These are phyloP conservation scores for Hypoxylon lienhwacheense DNA, from an alignment of 495 filamentous ascomycete species.

Conservation along the genomic window DNA sequence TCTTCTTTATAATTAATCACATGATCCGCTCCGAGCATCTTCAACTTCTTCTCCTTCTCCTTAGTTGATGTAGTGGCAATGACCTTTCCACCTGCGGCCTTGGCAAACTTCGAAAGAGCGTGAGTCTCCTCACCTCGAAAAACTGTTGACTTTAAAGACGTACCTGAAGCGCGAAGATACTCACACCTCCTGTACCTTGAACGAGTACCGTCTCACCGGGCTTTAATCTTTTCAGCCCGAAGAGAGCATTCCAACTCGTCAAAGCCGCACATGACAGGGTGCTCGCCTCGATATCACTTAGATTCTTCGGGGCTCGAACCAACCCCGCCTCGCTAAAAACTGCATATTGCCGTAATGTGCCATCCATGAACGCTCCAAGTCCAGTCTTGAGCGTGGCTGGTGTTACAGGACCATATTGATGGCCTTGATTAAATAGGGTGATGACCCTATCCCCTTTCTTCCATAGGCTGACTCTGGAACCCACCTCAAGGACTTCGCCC, in stretches of 20 bases:
- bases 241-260: slow-evolving; percentile 83
- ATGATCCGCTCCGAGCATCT: slow-evolving; percentile 74
- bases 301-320: slow-evolving; percentile 63
- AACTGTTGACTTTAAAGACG: slow-evolving; percentile 9
- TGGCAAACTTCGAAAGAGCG: slow-evolving; percentile 64
- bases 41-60: slow-evolving; percentile 65
- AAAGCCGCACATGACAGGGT: slow-evolving; percentile 73
- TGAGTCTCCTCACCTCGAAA: background rate
- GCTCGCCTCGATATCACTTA: slow-evolving; percentile 63
- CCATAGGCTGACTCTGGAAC: slow-evolving; percentile 66
- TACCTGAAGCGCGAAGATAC: slow-evolving; percentile 74
- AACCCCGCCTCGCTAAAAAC: slow-evolving; percentile 70
- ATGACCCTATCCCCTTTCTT: slow-evolving; percentile 71
- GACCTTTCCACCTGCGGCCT: slow-evolving; percentile 76
- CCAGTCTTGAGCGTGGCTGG: slow-evolving; percentile 51
- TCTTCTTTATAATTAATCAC: slow-evolving; percentile 76
- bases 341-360: slow-evolving; percentile 71
- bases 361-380: slow-evolving; percentile 71
- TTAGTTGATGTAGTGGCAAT: slow-evolving; percentile 78
- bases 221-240: slow-evolving; percentile 65
- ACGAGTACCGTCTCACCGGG: slow-evolving; percentile 73
- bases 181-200: slow-evolving; percentile 82
- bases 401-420: slow-evolving; percentile 63
- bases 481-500: slow-evolving; percentile 69
- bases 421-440: slow-evolving; percentile 79